Evolutionary conservation across 768 basidiomycete species (phyloP).

Genomic region (Termitomyces sp.): DNA sequence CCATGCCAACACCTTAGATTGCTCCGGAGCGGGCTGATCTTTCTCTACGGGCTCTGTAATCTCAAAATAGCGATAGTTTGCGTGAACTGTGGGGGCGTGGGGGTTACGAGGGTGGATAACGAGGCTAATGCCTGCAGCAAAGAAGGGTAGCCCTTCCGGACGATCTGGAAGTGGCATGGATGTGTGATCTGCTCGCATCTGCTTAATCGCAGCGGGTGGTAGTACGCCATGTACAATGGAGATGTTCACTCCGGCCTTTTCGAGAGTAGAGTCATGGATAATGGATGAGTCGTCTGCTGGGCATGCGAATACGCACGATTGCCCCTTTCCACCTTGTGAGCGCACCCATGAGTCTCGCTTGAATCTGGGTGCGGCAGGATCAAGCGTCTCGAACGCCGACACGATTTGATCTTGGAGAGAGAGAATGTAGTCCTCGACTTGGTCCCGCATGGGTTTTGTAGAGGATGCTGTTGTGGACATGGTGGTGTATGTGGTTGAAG

Average conservation of each 20-base stretch:
- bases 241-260: slow-evolving; percentile 96
- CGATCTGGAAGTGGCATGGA: slow-evolving; percentile 63
- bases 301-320: slow-evolving; percentile 76
- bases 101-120: slow-evolving; percentile 95
- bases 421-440: slow-evolving; percentile 73
- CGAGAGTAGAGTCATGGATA: slow-evolving; percentile 53
- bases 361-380: slow-evolving; percentile 66
- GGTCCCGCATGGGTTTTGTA: slow-evolving; percentile 59
- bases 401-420: slow-evolving; percentile 80
- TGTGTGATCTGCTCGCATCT: slow-evolving; percentile 93
- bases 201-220: slow-evolving; percentile 83
- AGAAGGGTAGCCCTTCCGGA: slow-evolving; percentile 76
- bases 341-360: slow-evolving; percentile 79
- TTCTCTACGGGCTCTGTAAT: slow-evolving; percentile 49
- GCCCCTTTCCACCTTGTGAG: slow-evolving; percentile 67
- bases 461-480: slow-evolving; percentile 14
- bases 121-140: slow-evolving; percentile 87
- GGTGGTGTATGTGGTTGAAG: background rate
- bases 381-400: slow-evolving; percentile 68
- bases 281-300: slow-evolving; percentile 29
- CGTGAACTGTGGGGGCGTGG: slow-evolving; percentile 88
- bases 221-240: slow-evolving; percentile 86
- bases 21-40: slow-evolving; percentile 24
- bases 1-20: slow-evolving; percentile 73
- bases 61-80: slow-evolving; percentile 98